Base-by-base conservation (phyloP, 495 filamentous ascomycete species). In the Penicillium paradoxum region DNA sequence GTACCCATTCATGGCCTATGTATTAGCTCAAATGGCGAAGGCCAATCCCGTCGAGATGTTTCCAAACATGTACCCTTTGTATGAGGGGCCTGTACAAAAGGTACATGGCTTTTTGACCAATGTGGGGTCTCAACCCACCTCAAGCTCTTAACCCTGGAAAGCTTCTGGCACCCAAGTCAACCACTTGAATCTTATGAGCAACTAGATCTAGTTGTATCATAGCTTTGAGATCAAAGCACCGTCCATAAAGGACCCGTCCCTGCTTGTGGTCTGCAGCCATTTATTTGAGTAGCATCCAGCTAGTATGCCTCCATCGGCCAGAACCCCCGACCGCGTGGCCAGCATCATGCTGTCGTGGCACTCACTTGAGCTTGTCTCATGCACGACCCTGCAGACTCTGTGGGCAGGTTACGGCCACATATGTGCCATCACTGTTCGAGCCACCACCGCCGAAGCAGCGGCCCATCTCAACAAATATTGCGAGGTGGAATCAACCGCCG, bases 361-460 rank as follows among this genome's bases (percentile, higher is more conserved):
- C 56, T 58, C 64, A 11, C 60, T 70, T 8, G 64, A 68, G 8
- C 67, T 73, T 14, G 49, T 70, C 40, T 65, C 65, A 0, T 71
- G 65, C 54, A 60, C 45, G n/a, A 62, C 54, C 11, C 43, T 73
- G 3, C 70, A 73, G 27, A 69, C 62, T n/a, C 55, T 73, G 1
- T 73, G 70, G 68, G 70, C 70, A 18, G 70, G 70, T 0, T 73
- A 73, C 21, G 70, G 70, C 2, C 49, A 64, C 2, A 67, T 73
- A 29, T 71, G 70, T 39, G 63, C 63, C 4, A 51, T 73, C 13
- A 64, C 56, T 1, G 67, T 59, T 1, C 56, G 61, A 37, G 65
- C 70, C 1, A 56, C 45, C 11, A 71, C 62, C n/a, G 34, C 53
- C 1, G 38, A 51, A 17, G 65, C 68, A 22, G 63, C 66, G 3